Base-by-base conservation (phyloP, 192 early-diverging fungal species). In the Gigaspora rosea region DNA sequence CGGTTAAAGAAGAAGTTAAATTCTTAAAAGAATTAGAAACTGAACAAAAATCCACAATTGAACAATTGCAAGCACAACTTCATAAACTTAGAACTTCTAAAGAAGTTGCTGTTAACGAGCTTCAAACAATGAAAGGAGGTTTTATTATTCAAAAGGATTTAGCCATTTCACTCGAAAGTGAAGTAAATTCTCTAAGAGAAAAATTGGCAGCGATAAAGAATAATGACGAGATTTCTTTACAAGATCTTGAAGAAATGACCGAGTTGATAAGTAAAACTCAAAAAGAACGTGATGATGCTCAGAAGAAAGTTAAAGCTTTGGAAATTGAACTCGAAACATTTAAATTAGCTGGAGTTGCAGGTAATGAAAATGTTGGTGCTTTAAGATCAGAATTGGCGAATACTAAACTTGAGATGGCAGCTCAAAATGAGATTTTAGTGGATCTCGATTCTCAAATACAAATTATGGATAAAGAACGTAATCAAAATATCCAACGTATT, bases 321-420 rank as follows among this genome's bases (percentile, higher is more conserved):
- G 73, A 75, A 75, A 75, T 75, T 47, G 73, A 75, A 32, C 3
- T 75, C 32, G 56, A 59, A 20, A 52, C 73, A 32, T 75, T 49
- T 15, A 75, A 75, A 36, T 13, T 69, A 27, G 67, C 67, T 6
- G 67, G 67, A 16, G 57, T 63, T 13, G 73, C 20, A 16, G 59
- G 73, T 13, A 50, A 64, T 63, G 49, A n/a, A 32, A 54, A 75
- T 63, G 16, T 75, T 32, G 22, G 49, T 27, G 59, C 73, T n/a
- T 48, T 75, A 49, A 18, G 59, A 8, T 36, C 62, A 63, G 58
- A 75, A 75, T 50, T 75, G 35, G 11, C 48, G 15, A 75, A 64
- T 32, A 54, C 73, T n/a, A 75, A 54, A 75, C 59, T 63, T 61
- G 58, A 75, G 15, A 50, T 75, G 59, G 36, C 33, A 4, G 73